phyloP scores from a whole-genome alignment of 441 rosid genomes.

The Geranium incanum region DNA sequence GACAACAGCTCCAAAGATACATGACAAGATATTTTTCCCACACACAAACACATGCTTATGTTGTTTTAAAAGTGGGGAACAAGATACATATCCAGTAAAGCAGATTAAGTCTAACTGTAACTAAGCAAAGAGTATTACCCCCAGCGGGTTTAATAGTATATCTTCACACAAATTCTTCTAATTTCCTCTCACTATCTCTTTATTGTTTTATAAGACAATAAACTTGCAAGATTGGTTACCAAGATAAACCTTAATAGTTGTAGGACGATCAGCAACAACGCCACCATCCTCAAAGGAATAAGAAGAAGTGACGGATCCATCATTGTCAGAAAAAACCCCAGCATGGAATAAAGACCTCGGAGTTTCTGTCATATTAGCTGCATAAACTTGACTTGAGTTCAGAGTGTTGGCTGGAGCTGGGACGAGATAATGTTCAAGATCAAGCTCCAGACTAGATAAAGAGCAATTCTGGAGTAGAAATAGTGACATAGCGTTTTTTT shows the following conservation, averaged over 20 bases:
- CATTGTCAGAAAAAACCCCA: conserved; percentile 43
- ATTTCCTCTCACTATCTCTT: background rate
- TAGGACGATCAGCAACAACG: conserved; percentile 46
- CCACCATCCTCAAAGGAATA: conserved; percentile 33
- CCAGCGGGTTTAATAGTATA: too few relatives aligned
- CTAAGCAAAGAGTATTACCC: background rate
- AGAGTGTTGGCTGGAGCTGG: conserved; percentile 88
- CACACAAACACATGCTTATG: background rate
- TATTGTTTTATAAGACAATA: background rate
- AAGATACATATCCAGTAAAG: conserved; percentile 7
- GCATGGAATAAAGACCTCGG: conserved; percentile 57
- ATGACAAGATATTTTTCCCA: too few relatives aligned
- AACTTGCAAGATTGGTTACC: conserved; percentile 23
- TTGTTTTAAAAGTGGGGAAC: conserved; percentile 8
- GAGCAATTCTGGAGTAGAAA: conserved; percentile 45
- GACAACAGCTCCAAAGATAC: background rate
- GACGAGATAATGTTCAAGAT: conserved; percentile 88
- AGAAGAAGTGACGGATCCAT: conserved; percentile 30
- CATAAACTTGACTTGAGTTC: conserved; percentile 65
- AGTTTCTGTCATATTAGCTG: conserved; percentile 87
- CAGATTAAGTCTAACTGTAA: conserved; percentile 10
- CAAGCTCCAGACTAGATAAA: conserved; percentile 81
- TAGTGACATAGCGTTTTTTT: background rate
- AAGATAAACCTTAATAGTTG: conserved; percentile 55
- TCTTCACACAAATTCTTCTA: too few relatives aligned